Evolutionary conservation across 1,139 yeast species (phyloP).

Genomic region (Geotrichum bryndzae): DNA sequence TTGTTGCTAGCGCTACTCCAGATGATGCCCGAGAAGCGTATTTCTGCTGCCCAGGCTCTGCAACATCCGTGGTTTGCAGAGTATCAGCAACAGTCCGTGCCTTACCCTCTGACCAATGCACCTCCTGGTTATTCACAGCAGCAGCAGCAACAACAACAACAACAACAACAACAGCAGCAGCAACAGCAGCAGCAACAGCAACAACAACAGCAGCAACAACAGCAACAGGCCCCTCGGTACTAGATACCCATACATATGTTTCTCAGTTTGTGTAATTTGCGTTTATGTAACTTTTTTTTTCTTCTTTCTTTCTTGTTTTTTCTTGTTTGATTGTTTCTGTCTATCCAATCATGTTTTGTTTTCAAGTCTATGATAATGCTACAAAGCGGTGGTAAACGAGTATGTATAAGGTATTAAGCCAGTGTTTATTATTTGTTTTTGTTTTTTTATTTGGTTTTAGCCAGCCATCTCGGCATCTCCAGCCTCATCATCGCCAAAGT

Average conservation of each 20-base stretch:
- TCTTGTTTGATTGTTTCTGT: too few relatives aligned
- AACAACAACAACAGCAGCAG: slow-evolving; percentile 11
- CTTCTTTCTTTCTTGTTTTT: too few relatives aligned
- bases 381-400: background rate
- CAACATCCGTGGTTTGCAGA: slow-evolving; percentile 96
- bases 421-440: background rate
- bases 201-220: slow-evolving; percentile 12
- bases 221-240: slow-evolving; percentile 2
- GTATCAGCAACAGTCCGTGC: slow-evolving; percentile 33
- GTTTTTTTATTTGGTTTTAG: background rate
- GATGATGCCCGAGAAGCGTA: slow-evolving; percentile 86
- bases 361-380: background rate
- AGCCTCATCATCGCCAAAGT: slow-evolving; percentile 19
- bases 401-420: background rate
- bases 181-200: slow-evolving; percentile 13
- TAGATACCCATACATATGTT: background rate
- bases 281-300: background rate
- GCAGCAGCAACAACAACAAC: slow-evolving; percentile 10
- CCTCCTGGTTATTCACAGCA: slow-evolving; percentile 14
- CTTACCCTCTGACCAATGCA: slow-evolving; percentile 7
- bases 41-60: slow-evolving; percentile 86
- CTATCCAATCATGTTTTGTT: background rate
- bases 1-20: slow-evolving; percentile 72
- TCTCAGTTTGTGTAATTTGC: background rate
- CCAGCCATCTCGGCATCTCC: slow-evolving; percentile 18